Evolutionary conservation across 2,329 filamentous ascomycete species (phyloP), one percentile per base, ranked within the genome.

Genomic region (Exserohilum rostratum): DNA sequence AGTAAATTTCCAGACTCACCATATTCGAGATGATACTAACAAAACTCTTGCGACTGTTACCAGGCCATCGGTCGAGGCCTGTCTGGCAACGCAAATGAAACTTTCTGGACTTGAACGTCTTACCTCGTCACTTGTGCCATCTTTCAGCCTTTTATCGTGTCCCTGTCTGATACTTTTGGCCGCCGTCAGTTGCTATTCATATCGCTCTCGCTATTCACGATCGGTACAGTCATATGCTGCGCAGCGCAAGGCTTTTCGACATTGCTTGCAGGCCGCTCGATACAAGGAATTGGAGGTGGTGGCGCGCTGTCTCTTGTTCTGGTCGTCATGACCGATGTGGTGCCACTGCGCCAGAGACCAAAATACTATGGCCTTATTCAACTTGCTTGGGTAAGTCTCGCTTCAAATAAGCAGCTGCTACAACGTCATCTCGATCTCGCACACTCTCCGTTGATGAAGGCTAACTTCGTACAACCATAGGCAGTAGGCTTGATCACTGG

Each of bases 51-150:
- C n/a, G n/a, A n/a, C n/a, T n/a, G n/a, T n/a, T n/a, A n/a, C n/a
- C n/a, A n/a, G n/a, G n/a, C n/a, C n/a, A n/a, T n/a, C n/a, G n/a
- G n/a, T n/a, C n/a, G n/a, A n/a, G n/a, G n/a, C n/a, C n/a, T n/a
- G n/a, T n/a, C n/a, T n/a, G n/a, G n/a, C n/a, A n/a, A n/a, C n/a
- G n/a, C n/a, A n/a, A n/a, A n/a, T 1, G 42, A 45, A 73, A 84
- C 85, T 0, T 89, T 89, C 64, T 90, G 87, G 87, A 82, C 85
- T 13, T 87, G 87, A 5, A 89, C 87, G 2, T 84, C 84, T 18
- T 90, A 88, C 61, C 76, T 90, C n/a, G 79, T 90, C 6, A 83
- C 85, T 5, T 85, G 83, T 54, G 85, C 87, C 0, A 82, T 85
- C 25, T 77, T 83, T 34, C 82, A 85, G 62, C 84, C 83, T 46